phyloP scores from a whole-genome alignment of 768 basidiomycete genomes.

The Tulasnella sp. region DNA sequence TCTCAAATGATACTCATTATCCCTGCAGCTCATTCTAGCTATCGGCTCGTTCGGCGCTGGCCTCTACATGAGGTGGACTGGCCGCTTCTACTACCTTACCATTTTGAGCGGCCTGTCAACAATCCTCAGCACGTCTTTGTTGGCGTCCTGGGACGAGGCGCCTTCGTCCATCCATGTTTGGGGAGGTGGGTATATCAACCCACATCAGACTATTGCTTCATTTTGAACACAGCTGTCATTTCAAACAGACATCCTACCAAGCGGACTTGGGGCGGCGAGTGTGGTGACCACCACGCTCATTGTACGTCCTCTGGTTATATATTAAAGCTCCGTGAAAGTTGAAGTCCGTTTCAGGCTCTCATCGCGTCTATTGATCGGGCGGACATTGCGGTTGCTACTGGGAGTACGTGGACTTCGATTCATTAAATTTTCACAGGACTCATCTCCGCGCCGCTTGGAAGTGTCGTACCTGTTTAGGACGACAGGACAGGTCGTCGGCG shows the following conservation, averaged over 20 bases:
- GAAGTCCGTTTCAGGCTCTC: conserved; percentile 62
- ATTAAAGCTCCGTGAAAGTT: too few relatives aligned
- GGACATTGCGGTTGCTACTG: conserved; percentile 81
- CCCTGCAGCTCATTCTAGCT: conserved; percentile 58
- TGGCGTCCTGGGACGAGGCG: conserved; percentile 55
- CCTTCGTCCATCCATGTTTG: conserved; percentile 57
- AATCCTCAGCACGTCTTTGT: conserved; percentile 46
- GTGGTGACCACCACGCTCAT: conserved; percentile 80
- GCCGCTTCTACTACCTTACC: conserved; percentile 71
- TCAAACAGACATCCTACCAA: conserved; percentile 55
- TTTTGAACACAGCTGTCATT: too few relatives aligned
- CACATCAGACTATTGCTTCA: too few relatives aligned
- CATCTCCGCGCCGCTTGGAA: too few relatives aligned
- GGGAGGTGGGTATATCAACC: conserved; percentile 25
- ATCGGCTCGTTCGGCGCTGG: conserved; percentile 81
- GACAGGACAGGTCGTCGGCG: conserved; percentile 90
- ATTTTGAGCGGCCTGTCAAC: conserved; percentile 50
- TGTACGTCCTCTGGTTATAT: conserved; percentile 37
- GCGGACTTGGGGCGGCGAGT: conserved; percentile 78
- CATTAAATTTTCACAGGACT: not conserved
- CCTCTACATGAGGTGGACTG: conserved; percentile 82
- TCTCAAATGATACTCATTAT: not conserved
- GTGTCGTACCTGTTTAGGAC: conserved; percentile 92
- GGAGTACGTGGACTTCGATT: conserved; percentile 46
- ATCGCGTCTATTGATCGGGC: conserved; percentile 69